Evolutionary conservation across 2,329 filamentous ascomycete genomes (phyloP).

Genomic region (Fusarium denticulatum): DNA sequence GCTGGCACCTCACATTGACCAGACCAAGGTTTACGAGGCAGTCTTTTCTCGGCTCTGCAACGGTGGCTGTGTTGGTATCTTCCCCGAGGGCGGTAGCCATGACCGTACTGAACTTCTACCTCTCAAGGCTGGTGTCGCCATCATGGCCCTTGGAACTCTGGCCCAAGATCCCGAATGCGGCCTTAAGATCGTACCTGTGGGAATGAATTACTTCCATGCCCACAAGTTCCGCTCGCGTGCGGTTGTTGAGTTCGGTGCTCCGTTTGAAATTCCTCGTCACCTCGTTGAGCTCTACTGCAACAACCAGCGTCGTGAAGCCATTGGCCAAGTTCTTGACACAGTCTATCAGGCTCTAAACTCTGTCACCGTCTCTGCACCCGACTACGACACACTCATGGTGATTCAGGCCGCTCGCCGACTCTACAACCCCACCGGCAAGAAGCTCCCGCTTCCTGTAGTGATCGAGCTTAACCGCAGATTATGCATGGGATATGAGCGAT

Average conservation of each 20-base stretch:
- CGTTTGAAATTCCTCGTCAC: slow-evolving; percentile 84
- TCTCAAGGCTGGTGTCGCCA: slow-evolving; percentile 94
- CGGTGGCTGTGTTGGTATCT: slow-evolving; percentile 94
- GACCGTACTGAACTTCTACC: slow-evolving; percentile 92
- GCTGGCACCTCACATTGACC: slow-evolving; percentile 91
- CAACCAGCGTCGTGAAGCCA: slow-evolving; percentile 86
- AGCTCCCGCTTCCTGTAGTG: slow-evolving; percentile 88
- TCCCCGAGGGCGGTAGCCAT: slow-evolving; percentile 95
- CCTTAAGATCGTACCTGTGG: slow-evolving; percentile 93
- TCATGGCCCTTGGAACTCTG: slow-evolving; percentile 94
- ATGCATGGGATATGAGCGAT: slow-evolving; percentile 89
- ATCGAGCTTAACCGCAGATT: slow-evolving; percentile 94
- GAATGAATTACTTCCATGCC: slow-evolving; percentile 99
- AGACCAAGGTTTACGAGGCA: slow-evolving; percentile 91
- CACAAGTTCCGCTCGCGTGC: slow-evolving; percentile 98
- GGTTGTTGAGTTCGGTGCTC: slow-evolving; percentile 92
- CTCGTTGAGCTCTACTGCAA: slow-evolving; percentile 86
- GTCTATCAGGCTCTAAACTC: slow-evolving; percentile 86
- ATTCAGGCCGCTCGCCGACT: slow-evolving; percentile 93
- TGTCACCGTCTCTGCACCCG: slow-evolving; percentile 90
- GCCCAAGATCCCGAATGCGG: slow-evolving; percentile 87
- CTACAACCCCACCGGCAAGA: slow-evolving; percentile 95
- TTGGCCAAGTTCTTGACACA: slow-evolving; percentile 83
- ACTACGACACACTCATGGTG: slow-evolving; percentile 96
- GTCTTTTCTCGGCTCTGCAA: slow-evolving; percentile 85